Evolutionary conservation across 108 stramenopile species (phyloP), one percentile per base, ranked within the genome.

Genomic region (Seminavis robusta): DNA sequence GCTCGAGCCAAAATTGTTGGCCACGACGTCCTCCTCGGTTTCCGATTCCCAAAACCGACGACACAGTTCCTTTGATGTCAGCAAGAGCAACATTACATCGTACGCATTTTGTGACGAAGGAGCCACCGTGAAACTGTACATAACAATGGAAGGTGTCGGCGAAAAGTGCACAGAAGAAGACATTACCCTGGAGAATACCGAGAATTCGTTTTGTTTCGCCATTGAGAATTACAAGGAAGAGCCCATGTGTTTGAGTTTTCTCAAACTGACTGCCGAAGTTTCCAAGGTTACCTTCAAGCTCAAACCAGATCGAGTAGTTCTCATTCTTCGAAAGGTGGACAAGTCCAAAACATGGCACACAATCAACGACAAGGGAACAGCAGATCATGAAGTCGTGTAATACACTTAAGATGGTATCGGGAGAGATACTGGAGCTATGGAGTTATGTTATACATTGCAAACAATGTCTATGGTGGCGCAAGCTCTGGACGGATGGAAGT

Each of bases 81-180:
- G 68, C 49, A 90, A 88, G 43, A 76, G 73, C 52, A 92, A 83
- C 70, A 92, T 92, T 42, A 92, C 84, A 33, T 77, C 81, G 28
- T 92, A 92, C 63, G 84, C 90, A 19, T 92, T 92, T 51, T 45
- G 69, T 0, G 80, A 92, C 40, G 86, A 83, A 41, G 83, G 66
- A 1, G 67, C 59, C 24, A 74, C 50, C 21, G 83, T 92, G n/a
- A 85, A 83, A 37, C 57, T 92, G 4, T 92, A 88, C 60, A 73
- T 92, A 32, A 65, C 79, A 19, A 23, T 92, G 36, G 69, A 81
- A 13, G 80, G 73, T 10, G 69, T 87, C 1, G 84, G 83, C 3
- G 67, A 85, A 32, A 54, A 51, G 23, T 85, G 77, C 43, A 63
- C 53, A 6, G 61, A 61, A 7, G 76, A 73, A 7, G 76, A 86